Evolutionary conservation across 192 early-diverging fungal species (phyloP).

Genomic region (Coemansia umbellata): DNA sequence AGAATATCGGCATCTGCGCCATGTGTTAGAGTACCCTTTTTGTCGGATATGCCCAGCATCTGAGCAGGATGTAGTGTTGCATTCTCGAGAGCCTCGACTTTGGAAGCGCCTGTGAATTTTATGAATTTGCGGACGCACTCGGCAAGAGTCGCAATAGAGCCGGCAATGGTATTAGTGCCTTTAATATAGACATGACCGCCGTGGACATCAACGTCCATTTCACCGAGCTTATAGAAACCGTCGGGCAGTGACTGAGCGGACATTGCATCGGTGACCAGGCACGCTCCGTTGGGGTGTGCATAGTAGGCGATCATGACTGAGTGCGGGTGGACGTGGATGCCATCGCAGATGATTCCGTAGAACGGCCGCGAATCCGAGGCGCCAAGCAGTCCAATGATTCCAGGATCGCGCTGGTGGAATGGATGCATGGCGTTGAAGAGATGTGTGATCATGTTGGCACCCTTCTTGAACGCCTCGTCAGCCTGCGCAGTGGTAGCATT

Average conservation of each 20-base stretch:
- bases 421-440: conserved; percentile 84
- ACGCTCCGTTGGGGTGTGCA: conserved; percentile 69
- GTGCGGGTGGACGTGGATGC: conserved; percentile 78
- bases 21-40: conserved; percentile 67
- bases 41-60: conserved; percentile 64
- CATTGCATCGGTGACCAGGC: conserved; percentile 82
- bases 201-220: conserved; percentile 61
- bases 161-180: conserved; percentile 73
- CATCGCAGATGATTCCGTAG: conserved; percentile 83
- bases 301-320: conserved; percentile 78
- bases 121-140: conserved; percentile 76
- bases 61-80: conserved; percentile 76
- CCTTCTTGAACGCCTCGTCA: conserved; percentile 56
- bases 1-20: conserved; percentile 78
- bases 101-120: conserved; percentile 68
- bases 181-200: conserved; percentile 67
- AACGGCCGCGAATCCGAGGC: conserved; percentile 58
- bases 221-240: conserved; percentile 67
- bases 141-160: conserved; percentile 63
- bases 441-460: conserved; percentile 74
- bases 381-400: conserved; percentile 74
- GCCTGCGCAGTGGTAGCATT: conserved; percentile 62
- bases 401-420: conserved; percentile 87
- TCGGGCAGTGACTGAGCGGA: conserved; percentile 67
- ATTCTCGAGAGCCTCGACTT: conserved; percentile 76